Evolutionary conservation across 345 rosid genomes (phyloP), one percentile per base, ranked within the genome.

Genomic region (Salix arbutifolia): DNA sequence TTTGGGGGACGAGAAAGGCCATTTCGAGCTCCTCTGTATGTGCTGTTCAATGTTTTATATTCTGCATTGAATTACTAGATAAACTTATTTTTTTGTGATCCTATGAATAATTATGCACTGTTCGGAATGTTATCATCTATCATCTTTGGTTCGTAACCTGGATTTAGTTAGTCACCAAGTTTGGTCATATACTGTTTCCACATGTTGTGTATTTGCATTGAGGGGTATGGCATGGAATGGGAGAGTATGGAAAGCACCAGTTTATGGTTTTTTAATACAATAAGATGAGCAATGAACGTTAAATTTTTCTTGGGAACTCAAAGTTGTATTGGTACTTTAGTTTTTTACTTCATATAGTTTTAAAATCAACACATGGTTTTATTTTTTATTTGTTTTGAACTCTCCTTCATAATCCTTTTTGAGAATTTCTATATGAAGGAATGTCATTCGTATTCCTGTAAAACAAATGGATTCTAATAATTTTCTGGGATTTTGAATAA

Each of bases 1-100:
- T 95, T 95, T 84, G 98, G 98, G 65, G 97, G 99, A 74, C 89
- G 98, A 80, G 99, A 95, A 81, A 89, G 97, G 85, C 97, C 99
- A 75, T 93, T 95, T 79, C 89, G 97, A 28, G 99, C 99, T 83
- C 98, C 98, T 17, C 78, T 93, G 99, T 95, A 90, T 56, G 92
- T 74, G 65, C 73, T 71, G 18, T 30, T 28, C n/a, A 5, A 1
- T 16, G 12, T 74, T 72, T 18, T 70, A 25, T 66, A 6, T 74
- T 79, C 33, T 33, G 6, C 75, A 44, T 46, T 26, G n/a, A 21
- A 71, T 58, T 78, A 71, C 50, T 78, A 23, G 6, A 46, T 50
- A 8, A 56, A 16, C 8, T 58, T 75, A 5, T 42, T 69, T 6
- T 38, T 69, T 23, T 40, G 14, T 56, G 19, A 17, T 21, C 52